These are phyloP conservation scores for Scortechinia acanthostroma DNA, from an alignment of 2,329 filamentous ascomycete species.

Conservation along the genomic window DNA sequence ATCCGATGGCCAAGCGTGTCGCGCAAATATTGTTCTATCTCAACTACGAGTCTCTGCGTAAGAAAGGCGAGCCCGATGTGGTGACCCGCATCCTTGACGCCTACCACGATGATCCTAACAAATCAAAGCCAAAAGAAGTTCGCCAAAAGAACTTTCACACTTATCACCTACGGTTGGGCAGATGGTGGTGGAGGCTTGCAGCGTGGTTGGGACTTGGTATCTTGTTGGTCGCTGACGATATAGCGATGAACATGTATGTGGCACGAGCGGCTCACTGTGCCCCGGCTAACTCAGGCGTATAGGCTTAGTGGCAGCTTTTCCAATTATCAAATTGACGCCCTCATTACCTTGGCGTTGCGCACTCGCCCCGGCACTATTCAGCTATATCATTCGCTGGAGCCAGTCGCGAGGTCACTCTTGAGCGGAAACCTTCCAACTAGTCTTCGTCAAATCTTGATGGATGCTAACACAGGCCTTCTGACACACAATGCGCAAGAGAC, in stretches of 20 bases:
- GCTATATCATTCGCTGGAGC: constrained; percentile 6
- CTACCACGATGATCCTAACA: background rate
- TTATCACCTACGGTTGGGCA: background rate
- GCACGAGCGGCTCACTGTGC: background rate
- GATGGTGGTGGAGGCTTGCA: background rate
- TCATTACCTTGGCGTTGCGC: constrained; percentile 6
- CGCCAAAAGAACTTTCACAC: background rate
- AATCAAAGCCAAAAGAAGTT: background rate
- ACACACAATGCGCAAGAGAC: background rate
- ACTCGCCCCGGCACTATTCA: constrained; percentile 8
- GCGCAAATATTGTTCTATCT: background rate
- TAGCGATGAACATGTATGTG: background rate
- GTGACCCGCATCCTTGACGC: background rate
- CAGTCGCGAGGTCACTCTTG: constrained; percentile 6
- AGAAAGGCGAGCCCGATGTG: background rate
- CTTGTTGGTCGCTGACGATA: background rate
- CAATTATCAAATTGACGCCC: constrained; percentile 4
- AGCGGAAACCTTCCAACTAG: constrained; percentile 5
- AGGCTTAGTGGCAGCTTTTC: constrained; percentile 2
- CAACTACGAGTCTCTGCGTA: background rate
- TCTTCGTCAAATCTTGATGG: constrained; percentile 4
- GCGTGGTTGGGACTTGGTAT: background rate
- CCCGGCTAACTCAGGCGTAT: background rate
- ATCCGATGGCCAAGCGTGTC: background rate
- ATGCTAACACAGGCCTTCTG: constrained; percentile 3